phyloP scores from a whole-genome alignment of 495 filamentous ascomycete species.

The Penicillium herquei region DNA sequence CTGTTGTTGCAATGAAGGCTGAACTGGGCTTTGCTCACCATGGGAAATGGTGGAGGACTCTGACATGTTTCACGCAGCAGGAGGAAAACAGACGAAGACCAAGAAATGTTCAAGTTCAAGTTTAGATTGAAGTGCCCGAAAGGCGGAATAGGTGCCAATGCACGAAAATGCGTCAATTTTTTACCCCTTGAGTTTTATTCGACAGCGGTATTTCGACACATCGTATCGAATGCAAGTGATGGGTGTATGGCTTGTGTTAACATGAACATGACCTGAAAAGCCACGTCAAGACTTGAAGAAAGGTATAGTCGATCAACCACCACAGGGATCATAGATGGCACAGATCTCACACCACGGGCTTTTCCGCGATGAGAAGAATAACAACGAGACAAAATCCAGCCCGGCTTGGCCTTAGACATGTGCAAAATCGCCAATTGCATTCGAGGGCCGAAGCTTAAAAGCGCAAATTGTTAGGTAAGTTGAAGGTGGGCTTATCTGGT shows the following conservation, averaged over 20 bases:
- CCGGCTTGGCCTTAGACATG: neutral
- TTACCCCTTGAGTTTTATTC: conserved; percentile 5
- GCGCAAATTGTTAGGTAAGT: neutral
- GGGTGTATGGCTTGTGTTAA: neutral
- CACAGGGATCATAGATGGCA: conserved; percentile 8
- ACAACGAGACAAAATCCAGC: neutral
- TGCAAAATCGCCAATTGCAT: conserved; percentile 5
- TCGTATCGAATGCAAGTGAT: conserved; percentile 14
- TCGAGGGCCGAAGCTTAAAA: conserved; percentile 1
- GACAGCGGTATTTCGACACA: conserved; percentile 17
- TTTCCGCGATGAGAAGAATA: neutral
- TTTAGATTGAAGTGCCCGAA: neutral
- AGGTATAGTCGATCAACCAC: conserved; percentile 1
- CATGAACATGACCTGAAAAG: conserved; percentile 9
- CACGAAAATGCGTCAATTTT: neutral
- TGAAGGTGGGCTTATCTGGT: neutral
- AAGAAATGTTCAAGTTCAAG: neutral
- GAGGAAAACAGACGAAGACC: neutral
- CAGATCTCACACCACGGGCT: neutral
- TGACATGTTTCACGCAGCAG: conserved; percentile 29
- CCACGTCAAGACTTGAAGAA: neutral
- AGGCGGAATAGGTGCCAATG: neutral
- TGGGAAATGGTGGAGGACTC: conserved; percentile 29
- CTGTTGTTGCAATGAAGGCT: conserved; percentile 27
- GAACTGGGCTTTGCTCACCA: conserved; percentile 26